A percentile compares a stretch with the other conserved stretches of the same genome.
Conservation (phyloP, 1,284 basidiomycete species). For the Ceratobasidium sp. region DNA sequence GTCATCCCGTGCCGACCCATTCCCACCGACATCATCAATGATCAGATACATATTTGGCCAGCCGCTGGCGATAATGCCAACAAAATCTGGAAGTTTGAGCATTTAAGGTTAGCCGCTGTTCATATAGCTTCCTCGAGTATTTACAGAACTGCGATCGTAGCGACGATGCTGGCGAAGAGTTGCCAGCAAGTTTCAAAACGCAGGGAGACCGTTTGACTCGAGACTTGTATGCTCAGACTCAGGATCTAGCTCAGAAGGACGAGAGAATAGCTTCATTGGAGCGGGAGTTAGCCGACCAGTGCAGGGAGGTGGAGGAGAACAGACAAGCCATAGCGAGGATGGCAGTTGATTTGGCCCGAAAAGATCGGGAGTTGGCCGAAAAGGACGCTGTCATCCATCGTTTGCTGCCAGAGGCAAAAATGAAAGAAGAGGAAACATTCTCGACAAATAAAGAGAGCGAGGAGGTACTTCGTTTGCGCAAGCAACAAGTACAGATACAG, state of each 20-base stretch:
- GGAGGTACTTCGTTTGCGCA: neutral
- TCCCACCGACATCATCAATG: too few species aligned
- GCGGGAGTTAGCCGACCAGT: neutral
- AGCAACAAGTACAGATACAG: conserved; percentile 10
- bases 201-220: neutral
- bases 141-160: too few species aligned
- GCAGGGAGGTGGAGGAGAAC: neutral
- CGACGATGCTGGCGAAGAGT: conserved; percentile 29
- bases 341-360: neutral
- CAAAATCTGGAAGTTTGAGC: conserved; percentile 29
- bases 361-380: neutral
- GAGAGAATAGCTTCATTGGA: conserved; percentile 6
- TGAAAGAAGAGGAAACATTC: conserved; percentile 5
- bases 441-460: neutral
- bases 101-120: neutral
- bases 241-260: conserved; percentile 13
- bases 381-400: conserved; percentile 19
- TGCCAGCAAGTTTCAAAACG: neutral
- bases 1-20: neutral
- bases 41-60: conserved; percentile 34
- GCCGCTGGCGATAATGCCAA: conserved; percentile 7
- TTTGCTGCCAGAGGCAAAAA: conserved; percentile 5
- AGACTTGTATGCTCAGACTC: conserved; percentile 3
- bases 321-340: neutral
- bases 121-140: too few species aligned